Base-by-base conservation (phyloP, 164 flowering plant species). In the Annona squamosa region DNA sequence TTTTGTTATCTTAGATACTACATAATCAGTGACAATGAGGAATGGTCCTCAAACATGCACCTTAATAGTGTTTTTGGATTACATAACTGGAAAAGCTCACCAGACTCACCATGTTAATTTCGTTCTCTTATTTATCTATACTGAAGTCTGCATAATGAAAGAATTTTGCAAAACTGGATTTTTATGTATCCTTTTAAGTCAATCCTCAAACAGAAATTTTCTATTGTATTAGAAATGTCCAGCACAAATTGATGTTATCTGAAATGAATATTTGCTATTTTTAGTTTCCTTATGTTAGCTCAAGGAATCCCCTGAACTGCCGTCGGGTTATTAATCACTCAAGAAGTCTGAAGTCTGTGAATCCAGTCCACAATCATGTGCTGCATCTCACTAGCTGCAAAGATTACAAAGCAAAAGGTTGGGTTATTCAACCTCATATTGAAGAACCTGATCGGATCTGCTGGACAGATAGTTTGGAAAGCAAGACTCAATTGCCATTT, bases 381-480 rank as follows among this genome's bases (percentile, higher is more conserved):
- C 66, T 91, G 63, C 73, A 82, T 69, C 84, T 93, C 46, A 77
- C 85, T 42, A 85, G 84, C 81, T 93, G 97, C 82, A 74, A 77
- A 10, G 84, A 87, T 76, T 68, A 71, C 3, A 77, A 73, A 62
- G 83, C 89, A 66, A 77, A 68, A 61, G 86, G 86, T 59, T 93
- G 97, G 97, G 81, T 81, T 61, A 59, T 62, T 65, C 67, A 77
- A 84, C 75, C 80, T 70, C 67, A 71, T 61, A 82, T 81, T 63
- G 77, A 82, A 75, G 85, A 83, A 68, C 70, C 76, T 66, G 87
- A 86, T 68, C 78, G 80, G 71, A 74, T 93, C 45, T 93, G 98
- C 80, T 93, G 98, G 98, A 82, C 78, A 71, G 82, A 73, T 19
- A 72, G 76, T 46, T 66, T 63, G 1, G 77, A 79, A 67, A 79